These are phyloP conservation scores for Dactylorhiza incarnata DNA, from an alignment of 106 monocot species.

Conservation along the genomic window DNA sequence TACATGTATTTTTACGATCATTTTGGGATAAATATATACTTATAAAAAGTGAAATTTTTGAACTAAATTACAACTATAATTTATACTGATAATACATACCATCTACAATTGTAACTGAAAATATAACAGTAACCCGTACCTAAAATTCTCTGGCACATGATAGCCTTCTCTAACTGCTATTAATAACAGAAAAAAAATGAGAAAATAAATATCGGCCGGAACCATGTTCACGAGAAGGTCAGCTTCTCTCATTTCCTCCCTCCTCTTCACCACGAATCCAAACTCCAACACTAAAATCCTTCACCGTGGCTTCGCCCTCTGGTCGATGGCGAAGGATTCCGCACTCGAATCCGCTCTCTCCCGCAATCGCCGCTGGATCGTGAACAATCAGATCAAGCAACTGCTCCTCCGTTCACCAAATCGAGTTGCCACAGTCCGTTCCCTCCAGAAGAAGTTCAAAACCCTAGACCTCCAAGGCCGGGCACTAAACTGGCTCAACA, in stretches of 20 bases:
- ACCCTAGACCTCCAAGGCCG: conserved; percentile 72
- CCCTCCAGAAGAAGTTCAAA: conserved; percentile 82
- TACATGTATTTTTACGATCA: no score
- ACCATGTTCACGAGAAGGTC: conserved; percentile 12
- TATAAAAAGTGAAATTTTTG: no score
- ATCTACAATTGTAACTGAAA: no score
- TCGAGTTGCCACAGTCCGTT: conserved; percentile 48
- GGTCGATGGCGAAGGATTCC: conserved; percentile 77
- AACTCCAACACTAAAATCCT: conserved; percentile 10
- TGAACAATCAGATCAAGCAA: conserved; percentile 98
- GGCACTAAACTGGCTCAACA: conserved; percentile 86
- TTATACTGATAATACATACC: no score
- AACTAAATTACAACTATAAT: no score
- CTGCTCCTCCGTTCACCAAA: conserved; percentile 68
- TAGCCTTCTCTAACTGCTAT: no score
- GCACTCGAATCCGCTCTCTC: conserved; percentile 72
- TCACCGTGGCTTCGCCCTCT: conserved; percentile 32
- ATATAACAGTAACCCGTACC: no score
- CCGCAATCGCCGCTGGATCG: conserved; percentile 97
- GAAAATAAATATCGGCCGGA: no score
- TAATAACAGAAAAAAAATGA: no score
- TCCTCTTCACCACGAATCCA: conserved; percentile 12
- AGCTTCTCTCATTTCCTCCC: background rate
- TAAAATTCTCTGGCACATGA: no score
- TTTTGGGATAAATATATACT: no score